Percentiles rank a stretch among this genome's conserved stretches.
Conservation (phyloP, 495 filamentous ascomycete genomes). For the Evernia prunastri region DNA sequence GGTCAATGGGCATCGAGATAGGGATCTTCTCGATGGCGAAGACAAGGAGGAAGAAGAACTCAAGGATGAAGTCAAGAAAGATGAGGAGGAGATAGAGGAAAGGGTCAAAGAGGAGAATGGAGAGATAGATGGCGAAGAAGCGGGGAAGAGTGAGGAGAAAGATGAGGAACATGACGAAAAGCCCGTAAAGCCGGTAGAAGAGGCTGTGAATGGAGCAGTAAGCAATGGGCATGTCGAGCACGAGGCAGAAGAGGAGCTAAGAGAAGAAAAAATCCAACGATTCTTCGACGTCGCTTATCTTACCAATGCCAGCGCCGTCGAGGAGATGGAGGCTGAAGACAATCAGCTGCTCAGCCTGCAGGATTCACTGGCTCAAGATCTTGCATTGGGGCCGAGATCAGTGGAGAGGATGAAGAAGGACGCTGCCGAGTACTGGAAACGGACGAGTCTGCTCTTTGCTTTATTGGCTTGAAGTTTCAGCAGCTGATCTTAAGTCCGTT, state of each 20-base stretch:
- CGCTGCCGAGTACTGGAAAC: constrained; percentile 71
- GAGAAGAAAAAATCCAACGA: constrained; percentile 60
- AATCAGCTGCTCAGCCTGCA: constrained; percentile 24
- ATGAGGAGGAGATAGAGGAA: constrained; percentile 15
- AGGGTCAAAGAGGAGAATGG: constrained; percentile 13
- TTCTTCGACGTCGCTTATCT: constrained; percentile 75
- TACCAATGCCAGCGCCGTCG: constrained; percentile 37
- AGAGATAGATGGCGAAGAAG: constrained; percentile 2
- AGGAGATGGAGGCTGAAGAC: constrained; percentile 17
- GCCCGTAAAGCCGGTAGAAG: background rate
- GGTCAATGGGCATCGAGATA: constrained; percentile 17
- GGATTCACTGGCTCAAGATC: constrained; percentile 36
- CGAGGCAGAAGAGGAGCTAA: constrained; percentile 30
- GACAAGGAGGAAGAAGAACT: constrained; percentile 11
- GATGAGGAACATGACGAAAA: background rate
- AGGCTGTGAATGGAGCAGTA: constrained; percentile 9
- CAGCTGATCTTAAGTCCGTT: background rate
- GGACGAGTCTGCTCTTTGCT: constrained; percentile 69
- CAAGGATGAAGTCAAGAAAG: constrained; percentile 13
- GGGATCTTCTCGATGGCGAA: constrained; percentile 4
- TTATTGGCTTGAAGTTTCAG: constrained; percentile 31
- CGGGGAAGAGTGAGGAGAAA: background rate
- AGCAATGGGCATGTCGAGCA: constrained; percentile 16
- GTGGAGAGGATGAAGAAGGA: constrained; percentile 48
- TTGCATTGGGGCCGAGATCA: constrained; percentile 39